Evolutionary conservation across 2,329 filamentous ascomycete species (phyloP).

Genomic region (Trichoderma sp.): DNA sequence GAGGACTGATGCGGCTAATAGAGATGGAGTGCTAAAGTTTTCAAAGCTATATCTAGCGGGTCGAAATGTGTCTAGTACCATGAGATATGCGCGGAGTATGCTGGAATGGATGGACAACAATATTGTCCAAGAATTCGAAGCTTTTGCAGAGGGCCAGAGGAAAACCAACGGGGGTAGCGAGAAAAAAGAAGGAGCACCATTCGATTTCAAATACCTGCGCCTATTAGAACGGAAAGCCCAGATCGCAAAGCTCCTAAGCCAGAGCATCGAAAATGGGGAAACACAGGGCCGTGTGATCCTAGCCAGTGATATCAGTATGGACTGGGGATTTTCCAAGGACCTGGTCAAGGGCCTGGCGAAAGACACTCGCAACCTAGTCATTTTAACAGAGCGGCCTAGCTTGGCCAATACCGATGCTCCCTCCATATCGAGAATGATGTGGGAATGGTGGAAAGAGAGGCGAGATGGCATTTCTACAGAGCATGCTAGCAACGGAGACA

Average conservation of each 20-base stretch:
- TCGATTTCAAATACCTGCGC: slow-evolving; percentile 85
- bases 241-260: slow-evolving; percentile 68
- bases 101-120: slow-evolving; percentile 99
- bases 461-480: slow-evolving; percentile 64
- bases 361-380: slow-evolving; percentile 78
- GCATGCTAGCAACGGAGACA: slow-evolving; percentile 55
- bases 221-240: slow-evolving; percentile 81
- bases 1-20: slow-evolving; percentile 63
- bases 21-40: slow-evolving; percentile 53
- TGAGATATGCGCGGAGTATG: slow-evolving; percentile 92
- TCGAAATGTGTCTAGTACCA: slow-evolving; percentile 81
- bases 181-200: slow-evolving; percentile 68
- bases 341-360: slow-evolving; percentile 72
- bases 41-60: slow-evolving; percentile 79
- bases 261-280: slow-evolving; percentile 44
- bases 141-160: slow-evolving; percentile 57
- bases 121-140: slow-evolving; percentile 89
- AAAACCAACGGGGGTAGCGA: slow-evolving; percentile 49
- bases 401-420: slow-evolving; percentile 43
- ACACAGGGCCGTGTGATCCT: slow-evolving; percentile 73
- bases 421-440: slow-evolving; percentile 73
- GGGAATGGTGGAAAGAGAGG: slow-evolving; percentile 75
- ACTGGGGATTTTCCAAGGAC: slow-evolving; percentile 93
- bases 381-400: slow-evolving; percentile 77
- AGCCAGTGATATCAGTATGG: slow-evolving; percentile 84